A percentile compares a stretch with the other conserved stretches of the same genome.
Evolutionary conservation across 129 eudicot species (phyloP).

Genomic region (Lactuca saligna): DNA sequence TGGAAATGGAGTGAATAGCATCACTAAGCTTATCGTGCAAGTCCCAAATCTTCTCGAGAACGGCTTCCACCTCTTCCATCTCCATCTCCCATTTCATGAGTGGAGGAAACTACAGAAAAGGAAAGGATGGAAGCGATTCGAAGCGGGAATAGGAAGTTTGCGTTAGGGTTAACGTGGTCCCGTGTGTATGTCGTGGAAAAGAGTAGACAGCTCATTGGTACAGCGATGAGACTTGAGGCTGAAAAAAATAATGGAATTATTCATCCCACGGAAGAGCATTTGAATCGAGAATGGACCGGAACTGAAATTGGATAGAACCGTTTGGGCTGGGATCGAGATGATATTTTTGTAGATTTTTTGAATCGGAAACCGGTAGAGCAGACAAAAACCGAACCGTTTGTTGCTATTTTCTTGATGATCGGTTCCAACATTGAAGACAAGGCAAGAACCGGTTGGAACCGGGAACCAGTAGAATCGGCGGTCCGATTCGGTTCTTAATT

Average conservation of each 20-base stretch:
- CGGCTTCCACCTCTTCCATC: conserved; percentile 71
- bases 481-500: too few species aligned
- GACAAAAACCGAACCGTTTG: too few species aligned
- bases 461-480: too few species aligned
- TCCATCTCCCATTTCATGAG: conserved; percentile 76
- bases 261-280: too few species aligned
- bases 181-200: not conserved
- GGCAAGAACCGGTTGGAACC: too few species aligned
- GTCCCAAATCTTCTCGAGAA: conserved; percentile 89
- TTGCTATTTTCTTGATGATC: too few species aligned
- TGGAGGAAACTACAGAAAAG: not conserved
- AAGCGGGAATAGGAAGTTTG: conserved; percentile 39
- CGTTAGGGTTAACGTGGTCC: conserved; percentile 26
- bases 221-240: not conserved
- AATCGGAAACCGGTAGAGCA: too few species aligned
- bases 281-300: too few species aligned
- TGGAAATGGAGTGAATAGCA: conserved; percentile 80
- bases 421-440: too few species aligned
- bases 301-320: too few species aligned
- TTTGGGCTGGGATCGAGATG: too few species aligned
- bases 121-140: conserved; percentile 21
- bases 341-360: too few species aligned
- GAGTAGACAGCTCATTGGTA: conserved; percentile 15
- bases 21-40: conserved; percentile 95
- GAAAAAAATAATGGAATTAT: not conserved